These are phyloP conservation scores for Teunomyces lycoperdinae DNA, from an alignment of 805 yeast species.

Conservation along the genomic window DNA sequence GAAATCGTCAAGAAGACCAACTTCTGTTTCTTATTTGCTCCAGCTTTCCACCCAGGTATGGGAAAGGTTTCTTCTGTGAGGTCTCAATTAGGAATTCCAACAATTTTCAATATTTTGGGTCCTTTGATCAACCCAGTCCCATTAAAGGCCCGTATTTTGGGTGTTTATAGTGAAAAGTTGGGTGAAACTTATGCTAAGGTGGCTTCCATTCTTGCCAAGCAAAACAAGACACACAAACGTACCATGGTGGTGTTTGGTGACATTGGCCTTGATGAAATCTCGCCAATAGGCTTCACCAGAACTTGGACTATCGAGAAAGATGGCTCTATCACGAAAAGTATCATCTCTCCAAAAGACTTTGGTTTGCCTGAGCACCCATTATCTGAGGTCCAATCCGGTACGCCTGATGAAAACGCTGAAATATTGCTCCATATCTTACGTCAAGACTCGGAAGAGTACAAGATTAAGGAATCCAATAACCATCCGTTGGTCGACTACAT, in stretches of 20 bases:
- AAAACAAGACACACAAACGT: conserved; percentile 42
- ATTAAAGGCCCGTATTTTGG: conserved; percentile 73
- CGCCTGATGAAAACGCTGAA: conserved; percentile 81
- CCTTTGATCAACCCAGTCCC: conserved; percentile 93
- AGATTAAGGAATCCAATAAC: conserved; percentile 37
- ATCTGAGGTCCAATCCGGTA: conserved; percentile 70
- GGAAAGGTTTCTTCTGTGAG: conserved; percentile 77
- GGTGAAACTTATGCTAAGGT: conserved; percentile 87
- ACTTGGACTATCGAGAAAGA: conserved; percentile 66
- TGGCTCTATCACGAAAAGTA: conserved; percentile 42
- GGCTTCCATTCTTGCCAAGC: conserved; percentile 57
- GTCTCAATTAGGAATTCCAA: conserved; percentile 78
- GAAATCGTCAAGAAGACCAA: conserved; percentile 47
- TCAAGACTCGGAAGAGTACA: conserved; percentile 45
- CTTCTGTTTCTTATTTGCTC: conserved; percentile 82
- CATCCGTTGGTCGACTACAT: conserved; percentile 84
- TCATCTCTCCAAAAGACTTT: conserved; percentile 71
- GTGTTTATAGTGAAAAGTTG: conserved; percentile 77
- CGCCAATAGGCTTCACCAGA: conserved; percentile 80
- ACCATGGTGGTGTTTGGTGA: conserved; percentile 94
- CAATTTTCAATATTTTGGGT: conserved; percentile 91
- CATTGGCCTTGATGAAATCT: conserved; percentile 88
- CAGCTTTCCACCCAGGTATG: conserved; percentile 93
- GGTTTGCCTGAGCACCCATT: conserved; percentile 75
- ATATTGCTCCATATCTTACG: conserved; percentile 44